Base-by-base conservation (phyloP, 2,329 filamentous ascomycete species). In the Cryoendolithus antarcticus region DNA sequence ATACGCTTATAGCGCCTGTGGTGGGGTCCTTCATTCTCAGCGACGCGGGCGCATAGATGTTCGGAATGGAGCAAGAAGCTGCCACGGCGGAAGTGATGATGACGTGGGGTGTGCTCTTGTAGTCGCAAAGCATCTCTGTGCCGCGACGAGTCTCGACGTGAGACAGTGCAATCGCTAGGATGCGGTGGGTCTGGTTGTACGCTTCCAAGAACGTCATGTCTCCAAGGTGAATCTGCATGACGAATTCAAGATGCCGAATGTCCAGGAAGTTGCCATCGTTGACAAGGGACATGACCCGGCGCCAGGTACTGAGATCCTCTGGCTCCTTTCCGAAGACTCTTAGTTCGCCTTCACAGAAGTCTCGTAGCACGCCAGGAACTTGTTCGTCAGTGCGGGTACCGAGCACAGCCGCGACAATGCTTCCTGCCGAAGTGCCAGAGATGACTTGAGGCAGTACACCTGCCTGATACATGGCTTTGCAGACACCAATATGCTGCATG, bases 61-160 rank as follows among this genome's bases (percentile, higher is more conserved):
- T 67, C 0, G 89, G 89, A 0, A 95, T 84, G 0, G 89, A 94
- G 58, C 89, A 96, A 0, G 89, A 95, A 0, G 89, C 86, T n/a
- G 85, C 85, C 34, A 95, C 88, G 28, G 89, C 89, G 10, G 88
- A 94, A 86, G 88, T 94, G 40, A 96, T 88, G 64, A 95, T 75
- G 38, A 96, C 88, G 55, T 95, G 91, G 0, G 89, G 88, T 0
- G 89, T 82, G 0, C 89, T 95, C 43, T 93, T 75, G 54, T 94
- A 95, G 59, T 96, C 96, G 49, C 96, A 70, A 0, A 96, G 66
- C 10, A 38, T 34, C 10, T 32, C 35, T 21, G 37, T 32, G 10
- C 38, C 39, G 30, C 84, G 71, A 0, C 88, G 89, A 10, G 93
- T 69, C 56, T 95, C 88, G 15, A 19, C 15, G 58, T 93, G 91